Conservation (phyloP, 495 filamentous ascomycete species). For the Ramalina intermedia region DNA sequence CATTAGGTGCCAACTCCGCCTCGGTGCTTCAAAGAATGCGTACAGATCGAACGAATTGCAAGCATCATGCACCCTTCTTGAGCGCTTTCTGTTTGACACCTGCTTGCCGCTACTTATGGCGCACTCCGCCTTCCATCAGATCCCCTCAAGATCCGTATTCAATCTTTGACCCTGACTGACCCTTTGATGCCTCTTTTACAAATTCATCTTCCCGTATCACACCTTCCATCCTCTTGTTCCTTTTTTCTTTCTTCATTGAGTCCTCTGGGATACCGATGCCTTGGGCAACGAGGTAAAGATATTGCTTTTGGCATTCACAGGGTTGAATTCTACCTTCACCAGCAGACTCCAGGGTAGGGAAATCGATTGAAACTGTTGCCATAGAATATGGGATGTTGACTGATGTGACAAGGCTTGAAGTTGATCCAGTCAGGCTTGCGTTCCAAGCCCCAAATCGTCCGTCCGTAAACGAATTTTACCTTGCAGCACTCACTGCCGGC, state of each 20-base stretch:
- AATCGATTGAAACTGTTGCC: not conserved
- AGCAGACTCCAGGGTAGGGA: constrained; percentile 36
- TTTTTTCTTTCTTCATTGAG: constrained; percentile 67
- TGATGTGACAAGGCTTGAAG: constrained; percentile 24
- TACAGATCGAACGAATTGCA: constrained; percentile 1
- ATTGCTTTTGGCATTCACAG: constrained; percentile 44
- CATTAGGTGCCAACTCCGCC: constrained; percentile 2
- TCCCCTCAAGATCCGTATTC: not conserved
- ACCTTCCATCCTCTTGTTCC: constrained; percentile 63
- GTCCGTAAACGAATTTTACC: constrained; percentile 44
- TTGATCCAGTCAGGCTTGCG: constrained; percentile 41
- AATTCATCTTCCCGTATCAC: constrained; percentile 50
- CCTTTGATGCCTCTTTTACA: constrained; percentile 41
- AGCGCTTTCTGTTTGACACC: not conserved
- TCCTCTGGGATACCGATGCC: constrained; percentile 60
- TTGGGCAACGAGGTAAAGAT: constrained; percentile 35
- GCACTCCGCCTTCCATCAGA: not conserved
- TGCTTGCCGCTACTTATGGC: not conserved
- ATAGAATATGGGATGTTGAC: not conserved
- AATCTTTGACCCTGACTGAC: not conserved
- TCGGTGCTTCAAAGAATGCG: not conserved
- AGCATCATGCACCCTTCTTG: not conserved
- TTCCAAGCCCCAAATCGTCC: constrained; percentile 40
- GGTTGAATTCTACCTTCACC: constrained; percentile 44
- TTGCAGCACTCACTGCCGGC: constrained; percentile 40